Evolutionary conservation across 2,329 filamentous ascomycete species (phyloP), one percentile per base, ranked within the genome.

Genomic region (Talaromyces sp.): DNA sequence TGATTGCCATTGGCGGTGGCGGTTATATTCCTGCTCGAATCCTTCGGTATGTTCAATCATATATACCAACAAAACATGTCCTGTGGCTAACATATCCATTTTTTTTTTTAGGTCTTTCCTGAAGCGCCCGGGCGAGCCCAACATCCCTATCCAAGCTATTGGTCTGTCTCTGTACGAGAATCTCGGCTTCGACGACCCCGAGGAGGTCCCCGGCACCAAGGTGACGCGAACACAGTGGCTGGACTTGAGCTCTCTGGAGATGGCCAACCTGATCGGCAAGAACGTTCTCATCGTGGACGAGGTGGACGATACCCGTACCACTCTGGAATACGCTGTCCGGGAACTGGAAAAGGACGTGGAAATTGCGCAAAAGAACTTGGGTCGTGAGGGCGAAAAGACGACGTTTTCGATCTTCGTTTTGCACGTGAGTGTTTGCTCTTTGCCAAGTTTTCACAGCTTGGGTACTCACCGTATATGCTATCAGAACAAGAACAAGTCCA

Each of bases 71-170:
- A 17, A 5, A 35, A n/a, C n/a, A n/a, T n/a, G n/a, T n/a, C n/a
- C n/a, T n/a, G n/a, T n/a, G 11, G 21, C 31, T 57, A 21, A 50
- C 19, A 11, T 55, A 9, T 24, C 5, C 13, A 3, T 10, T 31
- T 11, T 21, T 68, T 10, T 31, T 11, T 21, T 68, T 13, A 80
- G 81, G 65, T 98, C 95, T 21, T 99, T 99, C 83, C 89, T 99
- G 76, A 97, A 96, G 84, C 86, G 87, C 74, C 84, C 90, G 62
- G 91, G 89, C 68, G 85, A 82, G 64, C 87, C 92, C 78, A 99
- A 99, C 81, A 99, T 99, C 72, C 93, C 95, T 67, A 99, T 99
- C 78, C 95, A 99, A 84, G 95, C 95, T 66, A 99, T 99, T 76
- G 95, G 95, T 55, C 89, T 99, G 65, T 98, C 93, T 24, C 88